Base-by-base conservation (phyloP, 768 basidiomycete genomes). In the Boletus reticulatus region DNA sequence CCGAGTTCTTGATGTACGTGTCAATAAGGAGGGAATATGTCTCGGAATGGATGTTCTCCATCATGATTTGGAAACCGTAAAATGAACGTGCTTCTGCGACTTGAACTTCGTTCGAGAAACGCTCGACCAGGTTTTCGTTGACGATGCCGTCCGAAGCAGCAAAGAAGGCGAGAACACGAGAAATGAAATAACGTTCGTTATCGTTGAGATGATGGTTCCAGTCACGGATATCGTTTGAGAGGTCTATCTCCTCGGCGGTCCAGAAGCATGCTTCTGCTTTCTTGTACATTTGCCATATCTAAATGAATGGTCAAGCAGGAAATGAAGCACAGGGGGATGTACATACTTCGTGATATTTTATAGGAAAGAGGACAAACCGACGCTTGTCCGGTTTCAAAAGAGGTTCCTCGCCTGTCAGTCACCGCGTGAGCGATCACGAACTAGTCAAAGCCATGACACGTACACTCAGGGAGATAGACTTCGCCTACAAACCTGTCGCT, bases 51-150 rank as follows among this genome's bases (percentile, higher is more conserved):
- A 98, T 84, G 70, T 98, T 98, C 66, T 97, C 95, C 85, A 96
- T 98, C 94, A 97, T 97, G 65, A 98, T 92, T 70, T 98, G 94
- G 76, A 96, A 97, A 17, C 94, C 94, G 66, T 97, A 98, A 75
- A 36, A 36, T 13, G 34, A 36, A 11, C 94, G 85, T 10, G 92
- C 94, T 71, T 97, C 94, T 6, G 93, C 88, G 3, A 80, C 79
- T 72, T 96, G 94, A 9, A 96, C 91, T 68, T 96, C 94, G 55
- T 14, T 36, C 34, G 90, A 92, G 73, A 98, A 97, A 8, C 94
- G 89, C 71, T 96, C 93, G 24, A 97, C 81, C 1, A 98, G 80
- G 70, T 98, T 98, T 71, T 97, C 94, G 72, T 97, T 97, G 61
- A 97, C 93, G 56, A 97, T 97, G 32, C 94, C 94, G 59, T 97